phyloP scores from a whole-genome alignment of 306 rosid genomes.

The Carpinus viminea region DNA sequence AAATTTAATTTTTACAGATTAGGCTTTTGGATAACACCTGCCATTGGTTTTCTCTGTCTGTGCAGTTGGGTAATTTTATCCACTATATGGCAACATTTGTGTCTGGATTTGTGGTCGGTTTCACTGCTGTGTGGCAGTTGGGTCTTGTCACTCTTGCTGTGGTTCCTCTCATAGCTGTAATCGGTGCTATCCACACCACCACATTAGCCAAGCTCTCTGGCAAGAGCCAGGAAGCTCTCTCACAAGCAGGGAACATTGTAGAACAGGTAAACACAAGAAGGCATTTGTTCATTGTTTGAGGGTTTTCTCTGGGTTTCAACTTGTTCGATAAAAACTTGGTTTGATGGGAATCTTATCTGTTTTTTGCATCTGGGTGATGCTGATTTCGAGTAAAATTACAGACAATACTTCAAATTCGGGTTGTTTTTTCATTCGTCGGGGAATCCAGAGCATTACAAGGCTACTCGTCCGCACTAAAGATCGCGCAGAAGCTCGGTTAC shows the following conservation, averaged over 20 bases:
- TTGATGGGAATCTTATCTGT: constrained; percentile 12
- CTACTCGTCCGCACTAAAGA: constrained; percentile 73
- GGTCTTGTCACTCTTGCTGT: constrained; percentile 93
- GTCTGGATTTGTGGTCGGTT: constrained; percentile 93
- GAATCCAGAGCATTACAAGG: constrained; percentile 70
- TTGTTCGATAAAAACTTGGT: neutral
- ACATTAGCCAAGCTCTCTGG: constrained; percentile 82
- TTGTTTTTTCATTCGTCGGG: constrained; percentile 77
- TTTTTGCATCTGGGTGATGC: constrained; percentile 29
- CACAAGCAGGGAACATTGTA: constrained; percentile 88
- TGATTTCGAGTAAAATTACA: constrained; percentile 42
- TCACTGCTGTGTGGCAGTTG: constrained; percentile 97
- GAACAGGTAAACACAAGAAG: constrained; percentile 65
- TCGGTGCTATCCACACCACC: constrained; percentile 83
- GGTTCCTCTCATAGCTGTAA: constrained; percentile 90
- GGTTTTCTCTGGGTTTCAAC: neutral
- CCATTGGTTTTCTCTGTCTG: constrained; percentile 20
- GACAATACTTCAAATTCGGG: constrained; percentile 93
- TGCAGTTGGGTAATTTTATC: constrained; percentile 92
- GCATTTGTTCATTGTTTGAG: neutral
- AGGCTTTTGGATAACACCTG: constrained; percentile 8
- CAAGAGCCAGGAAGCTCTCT: constrained; percentile 87
- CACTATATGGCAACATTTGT: constrained; percentile 99
- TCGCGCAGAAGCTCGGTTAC: constrained; percentile 84
- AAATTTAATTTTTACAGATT: neutral